Percentiles rank a stretch among this genome's conserved stretches.
Conservation (phyloP, 2,329 filamentous ascomycete species). For the Phyllosticta ampelicida region DNA sequence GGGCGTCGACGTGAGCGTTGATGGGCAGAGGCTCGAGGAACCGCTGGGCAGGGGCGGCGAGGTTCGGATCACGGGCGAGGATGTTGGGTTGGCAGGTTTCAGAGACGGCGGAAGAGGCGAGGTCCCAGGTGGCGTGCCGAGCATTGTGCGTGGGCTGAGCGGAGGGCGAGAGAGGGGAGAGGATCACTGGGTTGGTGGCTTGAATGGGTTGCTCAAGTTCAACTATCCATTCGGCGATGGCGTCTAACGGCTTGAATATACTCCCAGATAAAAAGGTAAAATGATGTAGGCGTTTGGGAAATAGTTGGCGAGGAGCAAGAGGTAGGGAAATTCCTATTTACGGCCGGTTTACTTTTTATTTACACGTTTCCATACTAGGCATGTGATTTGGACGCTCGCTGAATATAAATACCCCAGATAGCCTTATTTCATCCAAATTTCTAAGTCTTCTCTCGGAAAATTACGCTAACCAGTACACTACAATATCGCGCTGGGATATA, state of each 20-base stretch:
- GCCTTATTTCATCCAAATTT: neutral
- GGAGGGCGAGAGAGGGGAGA: slow-evolving; percentile 43
- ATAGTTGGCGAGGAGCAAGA: neutral
- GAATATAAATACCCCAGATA: neutral
- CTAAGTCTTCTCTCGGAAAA: neutral
- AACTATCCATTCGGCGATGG: slow-evolving; percentile 85
- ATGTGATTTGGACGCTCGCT: neutral
- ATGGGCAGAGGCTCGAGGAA: slow-evolving; percentile 33
- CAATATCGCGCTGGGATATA: no score
- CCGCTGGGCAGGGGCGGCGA: slow-evolving; percentile 46
- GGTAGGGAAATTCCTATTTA: neutral
- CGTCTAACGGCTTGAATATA: neutral
- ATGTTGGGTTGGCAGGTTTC: slow-evolving; percentile 41
- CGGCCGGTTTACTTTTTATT: neutral
- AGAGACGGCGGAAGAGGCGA: slow-evolving; percentile 36
- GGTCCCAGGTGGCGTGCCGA: slow-evolving; percentile 76
- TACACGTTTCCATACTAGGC: neutral
- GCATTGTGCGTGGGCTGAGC: slow-evolving; percentile 59
- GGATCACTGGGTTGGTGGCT: slow-evolving; percentile 90
- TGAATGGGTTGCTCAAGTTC: slow-evolving; percentile 91
- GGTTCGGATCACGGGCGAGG: slow-evolving; percentile 79
- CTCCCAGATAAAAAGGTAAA: neutral
- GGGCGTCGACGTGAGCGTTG: slow-evolving; percentile 41
- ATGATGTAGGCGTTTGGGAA: neutral
- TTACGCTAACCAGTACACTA: no score